Evolutionary conservation across 768 basidiomycete species (phyloP).

Genomic region (Phlebiopsis flavidoalba): DNA sequence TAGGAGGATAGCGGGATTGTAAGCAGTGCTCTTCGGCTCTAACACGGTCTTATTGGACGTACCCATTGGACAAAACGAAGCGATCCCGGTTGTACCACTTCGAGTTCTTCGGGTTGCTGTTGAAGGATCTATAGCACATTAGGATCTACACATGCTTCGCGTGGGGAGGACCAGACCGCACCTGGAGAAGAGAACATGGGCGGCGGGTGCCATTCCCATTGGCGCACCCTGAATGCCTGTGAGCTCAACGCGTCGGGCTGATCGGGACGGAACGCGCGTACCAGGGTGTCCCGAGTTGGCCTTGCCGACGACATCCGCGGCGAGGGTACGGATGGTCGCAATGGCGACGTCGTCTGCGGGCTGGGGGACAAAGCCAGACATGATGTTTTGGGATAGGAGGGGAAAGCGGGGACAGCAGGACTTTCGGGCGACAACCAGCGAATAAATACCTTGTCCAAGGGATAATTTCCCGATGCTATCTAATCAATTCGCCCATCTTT

Average conservation of each 20-base stretch:
- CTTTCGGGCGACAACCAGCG: background rate
- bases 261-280: conserved; percentile 20
- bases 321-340: conserved; percentile 71
- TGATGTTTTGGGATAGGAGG: conserved; percentile 20
- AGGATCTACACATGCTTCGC: conserved; percentile 13
- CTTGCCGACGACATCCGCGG: conserved; percentile 73
- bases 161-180: conserved; percentile 22
- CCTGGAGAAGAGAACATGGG: conserved; percentile 80
- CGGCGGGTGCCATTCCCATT: conserved; percentile 87
- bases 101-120: conserved; percentile 82
- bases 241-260: conserved; percentile 6
- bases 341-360: conserved; percentile 52
- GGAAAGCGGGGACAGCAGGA: conserved; percentile 12
- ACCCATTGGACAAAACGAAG: conserved; percentile 96
- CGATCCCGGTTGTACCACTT: conserved; percentile 97
- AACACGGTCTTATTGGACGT: conserved; percentile 25
- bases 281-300: conserved; percentile 95
- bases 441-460: conserved; percentile 14
- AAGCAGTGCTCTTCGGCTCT: conserved; percentile 4
- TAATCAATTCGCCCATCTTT: conserved; percentile 3
- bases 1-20: conserved; percentile 24
- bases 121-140: conserved; percentile 60
- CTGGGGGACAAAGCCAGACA: conserved; percentile 35
- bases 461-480: conserved; percentile 12
- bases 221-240: conserved; percentile 65